A percentile compares a stretch with the other conserved stretches of the same genome.
Evolutionary conservation across 2,329 filamentous ascomycete genomes (phyloP).

Genomic region (Phaeosphaeriaceae sp.): DNA sequence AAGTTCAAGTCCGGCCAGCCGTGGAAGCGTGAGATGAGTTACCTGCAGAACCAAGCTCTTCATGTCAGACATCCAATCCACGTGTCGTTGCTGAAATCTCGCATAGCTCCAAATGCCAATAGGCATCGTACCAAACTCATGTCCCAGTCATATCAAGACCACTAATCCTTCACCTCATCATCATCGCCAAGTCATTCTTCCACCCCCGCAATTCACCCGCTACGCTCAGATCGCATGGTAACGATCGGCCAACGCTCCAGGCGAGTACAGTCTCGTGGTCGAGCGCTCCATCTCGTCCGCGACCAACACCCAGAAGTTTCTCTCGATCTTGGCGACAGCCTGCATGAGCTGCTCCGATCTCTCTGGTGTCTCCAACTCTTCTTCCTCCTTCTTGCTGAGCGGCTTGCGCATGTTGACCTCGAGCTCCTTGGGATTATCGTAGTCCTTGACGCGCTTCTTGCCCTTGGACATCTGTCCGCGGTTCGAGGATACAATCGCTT

Average conservation of each 20-base stretch:
- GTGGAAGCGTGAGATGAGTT: no score
- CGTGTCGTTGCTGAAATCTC: no score
- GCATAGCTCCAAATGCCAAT: no score
- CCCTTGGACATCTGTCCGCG: slow-evolving; percentile 17
- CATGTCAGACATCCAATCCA: no score
- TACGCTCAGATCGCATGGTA: slow-evolving; percentile 21
- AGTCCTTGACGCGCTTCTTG: slow-evolving; percentile 33
- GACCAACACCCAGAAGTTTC: slow-evolving; percentile 42
- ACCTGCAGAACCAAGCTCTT: no score
- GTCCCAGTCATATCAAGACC: no score
- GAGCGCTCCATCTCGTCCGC: slow-evolving; percentile 42
- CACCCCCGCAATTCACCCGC: background rate
- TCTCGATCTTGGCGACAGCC: slow-evolving; percentile 36
- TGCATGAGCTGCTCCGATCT: slow-evolving; percentile 34
- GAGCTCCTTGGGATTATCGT: slow-evolving; percentile 29
- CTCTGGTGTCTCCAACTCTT: slow-evolving; percentile 24
- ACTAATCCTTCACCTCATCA: no score
- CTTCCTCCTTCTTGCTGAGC: slow-evolving; percentile 6
- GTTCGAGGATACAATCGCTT: slow-evolving; percentile 18
- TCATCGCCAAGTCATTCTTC: background rate
- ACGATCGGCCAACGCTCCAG: slow-evolving; percentile 23
- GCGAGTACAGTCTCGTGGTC: slow-evolving; percentile 30
- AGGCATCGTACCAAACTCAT: no score
- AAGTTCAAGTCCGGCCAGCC: no score
- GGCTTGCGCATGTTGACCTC: slow-evolving; percentile 29